These are phyloP conservation scores for Talaromyces borbonicus DNA, from an alignment of 495 filamentous ascomycete species.

Conservation along the genomic window DNA sequence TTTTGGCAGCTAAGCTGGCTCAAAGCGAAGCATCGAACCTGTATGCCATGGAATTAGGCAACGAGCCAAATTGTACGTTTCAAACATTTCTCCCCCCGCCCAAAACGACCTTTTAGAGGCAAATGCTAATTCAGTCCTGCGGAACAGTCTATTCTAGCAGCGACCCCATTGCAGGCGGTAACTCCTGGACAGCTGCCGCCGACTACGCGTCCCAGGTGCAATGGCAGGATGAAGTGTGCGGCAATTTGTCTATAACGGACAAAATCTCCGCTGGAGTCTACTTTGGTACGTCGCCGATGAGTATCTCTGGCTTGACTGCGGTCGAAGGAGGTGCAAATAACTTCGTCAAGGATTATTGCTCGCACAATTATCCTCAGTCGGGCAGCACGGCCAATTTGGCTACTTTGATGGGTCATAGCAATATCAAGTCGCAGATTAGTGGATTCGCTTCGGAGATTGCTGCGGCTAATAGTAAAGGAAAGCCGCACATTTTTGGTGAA, in stretches of 20 bases:
- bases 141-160: conserved; percentile 9
- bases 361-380: conserved; percentile 52
- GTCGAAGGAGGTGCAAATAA: conserved; percentile 37
- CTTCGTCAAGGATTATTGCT: conserved; percentile 45
- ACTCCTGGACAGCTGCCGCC: conserved; percentile 41
- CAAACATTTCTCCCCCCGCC: neutral
- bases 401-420: conserved; percentile 42
- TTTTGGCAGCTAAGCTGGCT: conserved; percentile 41
- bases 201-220: conserved; percentile 45
- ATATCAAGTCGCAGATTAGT: conserved; percentile 35
- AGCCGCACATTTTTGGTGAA: conserved; percentile 49
- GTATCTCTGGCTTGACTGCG: conserved; percentile 38
- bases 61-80: conserved; percentile 49
- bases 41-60: conserved; percentile 50
- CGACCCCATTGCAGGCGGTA: conserved; percentile 41
- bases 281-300: conserved; percentile 41
- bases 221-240: conserved; percentile 44
- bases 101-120: neutral
- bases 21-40: conserved; percentile 38
- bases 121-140: neutral
- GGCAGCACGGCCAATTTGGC: conserved; percentile 22
- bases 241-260: conserved; percentile 28
- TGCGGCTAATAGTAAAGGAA: conserved; percentile 32
- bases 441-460: conserved; percentile 40
- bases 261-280: conserved; percentile 52